Evolutionary conservation across 1,284 basidiomycete species (phyloP), one percentile per base, ranked within the genome.

Genomic region (Pseudozyma pruni): DNA sequence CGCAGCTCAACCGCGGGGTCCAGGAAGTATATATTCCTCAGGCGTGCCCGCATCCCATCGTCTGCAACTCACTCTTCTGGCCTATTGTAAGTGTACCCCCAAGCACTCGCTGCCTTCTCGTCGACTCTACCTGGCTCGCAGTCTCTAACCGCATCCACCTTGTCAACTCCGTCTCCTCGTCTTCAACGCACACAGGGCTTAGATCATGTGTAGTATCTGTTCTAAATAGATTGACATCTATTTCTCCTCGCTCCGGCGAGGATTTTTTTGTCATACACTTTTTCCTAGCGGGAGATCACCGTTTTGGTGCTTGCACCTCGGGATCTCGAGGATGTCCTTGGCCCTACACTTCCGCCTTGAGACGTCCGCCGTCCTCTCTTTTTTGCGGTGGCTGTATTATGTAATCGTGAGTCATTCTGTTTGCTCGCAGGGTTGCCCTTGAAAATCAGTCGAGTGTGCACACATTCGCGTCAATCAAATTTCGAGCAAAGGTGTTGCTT

Each of bases 201-300:
- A 66, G 72, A 74, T 74, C 72, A 74, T 68, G 72, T 74, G 72
- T 74, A 74, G 72, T 74, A 74, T 74, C 72, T 74, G 72, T 74
- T 74, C 72, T 74, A 63, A 71, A 70, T 71, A 74, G 68, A 67
- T 74, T 74, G 68, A 71, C 62, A 64, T 67, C 69, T 72, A 72
- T 74, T 71, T 74, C 38, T 60, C 52, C 51, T 55, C 50, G 52
- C 72, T 74, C 68, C 72, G 63, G 67, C 60, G 58, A 51, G 53
- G 58, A 62, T 48, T 54, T 50, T 63, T 25, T 68, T 63, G 59
- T 74, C 62, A 67, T 60, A 52, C 53, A 67, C 68, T 67, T 74
- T 74, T 74, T 71, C 50, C 35, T 61, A 33, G 57, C 67, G 61
- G 59, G 67, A 60, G 58, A 46, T 57, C 53, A 55, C 58, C 46